Conservation (phyloP, 805 yeast genomes). For the Starmerella asiatica region DNA sequence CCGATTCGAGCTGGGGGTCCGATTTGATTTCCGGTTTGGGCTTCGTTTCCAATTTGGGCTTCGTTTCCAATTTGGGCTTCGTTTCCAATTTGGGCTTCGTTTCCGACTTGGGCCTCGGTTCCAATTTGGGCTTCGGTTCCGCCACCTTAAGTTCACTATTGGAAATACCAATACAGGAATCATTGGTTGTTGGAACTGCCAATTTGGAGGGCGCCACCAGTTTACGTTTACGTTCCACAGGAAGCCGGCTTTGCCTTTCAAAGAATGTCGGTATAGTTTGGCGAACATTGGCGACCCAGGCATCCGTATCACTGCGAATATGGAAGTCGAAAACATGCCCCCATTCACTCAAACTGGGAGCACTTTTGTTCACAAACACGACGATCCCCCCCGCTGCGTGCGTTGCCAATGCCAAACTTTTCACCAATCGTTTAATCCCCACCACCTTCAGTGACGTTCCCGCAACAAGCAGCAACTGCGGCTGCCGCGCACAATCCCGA, state of each 20-base stretch:
- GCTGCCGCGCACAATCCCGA: constrained; percentile 45
- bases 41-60: no score
- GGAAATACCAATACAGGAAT: not conserved
- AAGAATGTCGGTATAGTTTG: constrained; percentile 48
- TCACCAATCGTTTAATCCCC: constrained; percentile 73
- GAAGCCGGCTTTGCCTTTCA: constrained; percentile 33
- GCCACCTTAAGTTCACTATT: not conserved
- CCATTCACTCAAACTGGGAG: constrained; percentile 48
- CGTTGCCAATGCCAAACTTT: constrained; percentile 49
- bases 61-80: no score
- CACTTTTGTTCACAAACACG: constrained; percentile 59
- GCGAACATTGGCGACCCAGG: constrained; percentile 50
- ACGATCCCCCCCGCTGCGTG: constrained; percentile 69
- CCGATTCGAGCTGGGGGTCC: not conserved
- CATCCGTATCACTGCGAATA: constrained; percentile 66
- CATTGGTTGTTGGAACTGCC: no score
- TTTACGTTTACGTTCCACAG: constrained; percentile 12
- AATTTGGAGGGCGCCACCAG: not conserved
- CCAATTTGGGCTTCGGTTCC: no score
- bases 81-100: no score
- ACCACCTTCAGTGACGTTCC: constrained; percentile 88
- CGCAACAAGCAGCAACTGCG: constrained; percentile 72
- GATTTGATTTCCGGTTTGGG: not conserved
- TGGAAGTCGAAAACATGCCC: constrained; percentile 63
- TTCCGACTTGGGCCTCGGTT: no score